phyloP scores from a whole-genome alignment of 2,329 filamentous ascomycete genomes.

The Cadophora malorum region DNA sequence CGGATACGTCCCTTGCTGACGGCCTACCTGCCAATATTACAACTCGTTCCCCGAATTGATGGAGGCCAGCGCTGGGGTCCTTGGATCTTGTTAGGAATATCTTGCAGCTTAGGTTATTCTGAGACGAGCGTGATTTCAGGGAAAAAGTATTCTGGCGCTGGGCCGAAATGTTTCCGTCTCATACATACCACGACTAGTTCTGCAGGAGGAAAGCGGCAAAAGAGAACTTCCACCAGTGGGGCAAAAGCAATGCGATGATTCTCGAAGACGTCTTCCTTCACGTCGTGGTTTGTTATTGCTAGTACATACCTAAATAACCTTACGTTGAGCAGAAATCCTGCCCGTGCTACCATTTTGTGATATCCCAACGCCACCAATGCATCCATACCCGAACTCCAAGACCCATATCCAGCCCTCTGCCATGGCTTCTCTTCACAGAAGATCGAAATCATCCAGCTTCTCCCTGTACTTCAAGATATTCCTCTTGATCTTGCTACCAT shows the following conservation, averaged over 20 bases:
- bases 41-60: not conserved
- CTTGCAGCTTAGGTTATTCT: not conserved
- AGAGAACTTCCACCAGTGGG: not conserved
- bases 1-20: not conserved
- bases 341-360: not conserved
- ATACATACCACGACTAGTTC: not conserved
- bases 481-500: slow-evolving; percentile 95
- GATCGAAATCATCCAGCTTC: slow-evolving; percentile 94
- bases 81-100: not conserved
- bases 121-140: not conserved
- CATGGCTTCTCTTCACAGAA: slow-evolving; percentile 63
- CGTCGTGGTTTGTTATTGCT: not conserved
- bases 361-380: slow-evolving; percentile 18
- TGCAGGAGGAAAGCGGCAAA: not conserved
- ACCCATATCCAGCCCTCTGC: not conserved
- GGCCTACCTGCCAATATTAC: not conserved
- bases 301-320: not conserved
- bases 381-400: slow-evolving; percentile 18
- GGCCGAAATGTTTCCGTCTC: not conserved
- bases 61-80: not conserved
- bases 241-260: slow-evolving; percentile 13
- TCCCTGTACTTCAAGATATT: slow-evolving; percentile 95
- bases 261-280: not conserved
- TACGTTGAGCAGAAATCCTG: not conserved
- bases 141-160: not conserved